phyloP scores from a whole-genome alignment of 225 moss, liverwort and hornwort genomes.

The Sphagnum tenellum region DNA sequence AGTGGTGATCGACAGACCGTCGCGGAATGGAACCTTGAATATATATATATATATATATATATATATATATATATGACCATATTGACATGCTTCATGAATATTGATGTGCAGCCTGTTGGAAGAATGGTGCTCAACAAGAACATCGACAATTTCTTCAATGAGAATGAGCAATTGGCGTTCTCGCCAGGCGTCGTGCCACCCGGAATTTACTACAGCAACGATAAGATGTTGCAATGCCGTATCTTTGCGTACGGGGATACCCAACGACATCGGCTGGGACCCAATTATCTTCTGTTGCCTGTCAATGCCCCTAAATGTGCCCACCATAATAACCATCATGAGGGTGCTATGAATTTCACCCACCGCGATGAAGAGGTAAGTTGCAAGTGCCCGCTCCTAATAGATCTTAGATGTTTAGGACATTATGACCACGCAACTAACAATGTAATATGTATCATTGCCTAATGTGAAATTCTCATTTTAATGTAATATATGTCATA shows the following conservation, averaged over 20 bases:
- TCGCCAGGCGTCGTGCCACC: constrained; percentile 43
- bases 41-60: too few relatives aligned
- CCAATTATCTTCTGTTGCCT: constrained; percentile 38
- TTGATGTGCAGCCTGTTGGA: constrained; percentile 35
- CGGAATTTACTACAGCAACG: constrained; percentile 47
- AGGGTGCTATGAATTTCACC: constrained; percentile 48
- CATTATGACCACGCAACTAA: too few relatives aligned
- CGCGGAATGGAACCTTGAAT: too few relatives aligned
- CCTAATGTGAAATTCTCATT: too few relatives aligned
- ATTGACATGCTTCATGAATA: too few relatives aligned
- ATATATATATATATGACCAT: too few relatives aligned
- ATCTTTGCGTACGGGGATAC: constrained; percentile 51
- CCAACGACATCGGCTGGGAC: constrained; percentile 44
- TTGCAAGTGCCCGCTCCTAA: neutral
- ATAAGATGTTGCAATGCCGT: constrained; percentile 55
- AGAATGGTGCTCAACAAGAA: constrained; percentile 52
- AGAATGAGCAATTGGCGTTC: constrained; percentile 48
- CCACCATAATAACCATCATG: constrained; percentile 51
- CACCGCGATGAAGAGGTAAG: constrained; percentile 47
- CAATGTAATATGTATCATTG: too few relatives aligned
- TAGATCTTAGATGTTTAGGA: too few relatives aligned
- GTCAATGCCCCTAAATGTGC: constrained; percentile 49
- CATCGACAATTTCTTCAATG: constrained; percentile 51
- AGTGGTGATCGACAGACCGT: too few relatives aligned
- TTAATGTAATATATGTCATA: neutral